Evolutionary conservation across 345 rosid genomes (phyloP).

Genomic region (Dimocarpus longan): DNA sequence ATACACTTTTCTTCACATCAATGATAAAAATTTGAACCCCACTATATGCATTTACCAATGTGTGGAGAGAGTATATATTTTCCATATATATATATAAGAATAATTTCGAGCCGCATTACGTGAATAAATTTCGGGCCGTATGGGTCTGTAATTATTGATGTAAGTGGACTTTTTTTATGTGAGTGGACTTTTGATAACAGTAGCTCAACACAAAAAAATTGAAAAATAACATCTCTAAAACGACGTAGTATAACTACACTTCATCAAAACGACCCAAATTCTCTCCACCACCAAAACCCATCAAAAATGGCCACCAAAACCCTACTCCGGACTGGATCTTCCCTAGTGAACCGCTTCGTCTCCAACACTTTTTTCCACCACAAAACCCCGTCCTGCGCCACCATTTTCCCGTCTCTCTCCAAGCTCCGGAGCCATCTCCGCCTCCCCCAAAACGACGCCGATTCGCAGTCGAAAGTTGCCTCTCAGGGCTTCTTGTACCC

Average conservation of each 20-base stretch:
- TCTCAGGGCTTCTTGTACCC: slow-evolving; percentile 69
- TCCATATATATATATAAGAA: too few species aligned
- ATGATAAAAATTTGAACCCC: too few species aligned
- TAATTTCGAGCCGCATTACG: too few species aligned
- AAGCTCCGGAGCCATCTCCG: slow-evolving; percentile 39
- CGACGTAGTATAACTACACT: neutral
- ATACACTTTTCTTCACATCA: too few species aligned
- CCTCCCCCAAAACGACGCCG: slow-evolving; percentile 44
- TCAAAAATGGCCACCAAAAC: slow-evolving; percentile 61
- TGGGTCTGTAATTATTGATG: too few species aligned
- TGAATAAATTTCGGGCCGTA: too few species aligned
- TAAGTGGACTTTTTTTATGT: too few species aligned
- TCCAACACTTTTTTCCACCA: slow-evolving; percentile 41
- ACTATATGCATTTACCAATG: too few species aligned
- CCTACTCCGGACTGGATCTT: slow-evolving; percentile 68
- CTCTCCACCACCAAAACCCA: slow-evolving; percentile 14
- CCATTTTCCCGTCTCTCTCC: slow-evolving; percentile 62
- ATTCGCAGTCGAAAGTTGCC: slow-evolving; percentile 31
- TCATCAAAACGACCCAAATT: neutral
- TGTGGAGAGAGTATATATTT: too few species aligned
- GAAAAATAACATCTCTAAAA: too few species aligned
- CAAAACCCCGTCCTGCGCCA: slow-evolving; percentile 43
- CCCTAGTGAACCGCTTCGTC: slow-evolving; percentile 54
- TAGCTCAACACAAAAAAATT: too few species aligned
- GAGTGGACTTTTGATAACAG: too few species aligned